A percentile compares a stretch with the other conserved stretches of the same genome.
Conservation (phyloP, 2,329 filamentous ascomycete species). For the Monosporascus ibericus region DNA sequence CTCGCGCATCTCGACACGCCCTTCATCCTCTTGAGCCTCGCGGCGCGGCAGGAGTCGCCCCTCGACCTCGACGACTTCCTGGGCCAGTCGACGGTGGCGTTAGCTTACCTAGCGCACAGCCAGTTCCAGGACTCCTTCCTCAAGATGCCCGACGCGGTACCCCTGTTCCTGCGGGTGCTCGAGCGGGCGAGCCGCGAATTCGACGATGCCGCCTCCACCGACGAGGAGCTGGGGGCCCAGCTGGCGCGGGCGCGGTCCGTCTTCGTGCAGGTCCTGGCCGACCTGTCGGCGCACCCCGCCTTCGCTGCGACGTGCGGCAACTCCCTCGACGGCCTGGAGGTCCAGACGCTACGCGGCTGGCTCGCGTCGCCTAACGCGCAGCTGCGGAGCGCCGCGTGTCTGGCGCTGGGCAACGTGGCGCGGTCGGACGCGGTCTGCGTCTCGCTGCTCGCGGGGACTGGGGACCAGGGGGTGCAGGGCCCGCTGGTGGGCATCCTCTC, state of each 20-base stretch:
- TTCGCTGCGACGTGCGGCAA: constrained; percentile 33
- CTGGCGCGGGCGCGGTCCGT: constrained; percentile 43
- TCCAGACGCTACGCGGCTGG: constrained; percentile 41
- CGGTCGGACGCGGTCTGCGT: constrained; percentile 50
- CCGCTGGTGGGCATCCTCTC: constrained; percentile 41
- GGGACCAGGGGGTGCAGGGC: constrained; percentile 34
- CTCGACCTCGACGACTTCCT: constrained; percentile 51
- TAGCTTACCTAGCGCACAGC: constrained; percentile 50
- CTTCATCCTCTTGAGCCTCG: constrained; percentile 43
- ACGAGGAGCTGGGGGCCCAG: constrained; percentile 36
- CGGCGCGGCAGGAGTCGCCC: constrained; percentile 31
- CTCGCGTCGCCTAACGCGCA: constrained; percentile 32
- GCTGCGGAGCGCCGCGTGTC: constrained; percentile 52
- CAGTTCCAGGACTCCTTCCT: constrained; percentile 45
- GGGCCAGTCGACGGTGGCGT: constrained; percentile 43
- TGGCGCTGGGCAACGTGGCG: constrained; percentile 56
- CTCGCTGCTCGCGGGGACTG: constrained; percentile 35
- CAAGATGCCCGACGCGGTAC: constrained; percentile 28
- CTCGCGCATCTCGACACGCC: constrained; percentile 41
- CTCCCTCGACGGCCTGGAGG: constrained; percentile 36
- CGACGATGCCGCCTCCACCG: constrained; percentile 35
- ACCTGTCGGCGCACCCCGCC: constrained; percentile 42
- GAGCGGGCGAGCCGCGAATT: constrained; percentile 41
- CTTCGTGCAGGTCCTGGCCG: constrained; percentile 45
- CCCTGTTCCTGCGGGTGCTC: constrained; percentile 42